Percentiles rank a stretch among this genome's conserved stretches.
Conservation (phyloP, 2,329 filamentous ascomycete genomes). For the Sporothrix euskadiensis region DNA sequence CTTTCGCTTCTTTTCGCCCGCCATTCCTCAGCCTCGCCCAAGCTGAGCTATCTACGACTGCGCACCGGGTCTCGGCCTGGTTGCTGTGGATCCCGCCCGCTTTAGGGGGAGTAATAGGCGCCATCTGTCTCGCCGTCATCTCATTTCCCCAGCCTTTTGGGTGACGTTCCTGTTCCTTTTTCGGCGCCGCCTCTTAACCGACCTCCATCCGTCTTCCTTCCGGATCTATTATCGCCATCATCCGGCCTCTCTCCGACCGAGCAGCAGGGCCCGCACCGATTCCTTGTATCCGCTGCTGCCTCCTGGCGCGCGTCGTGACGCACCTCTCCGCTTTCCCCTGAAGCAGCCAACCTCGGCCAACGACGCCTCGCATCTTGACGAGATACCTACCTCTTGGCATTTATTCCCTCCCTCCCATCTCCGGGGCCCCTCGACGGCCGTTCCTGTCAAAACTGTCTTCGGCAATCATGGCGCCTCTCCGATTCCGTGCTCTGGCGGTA, state of each 20-base stretch:
- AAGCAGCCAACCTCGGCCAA: conserved; percentile 9
- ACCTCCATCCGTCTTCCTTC: not conserved
- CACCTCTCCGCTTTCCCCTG: not conserved
- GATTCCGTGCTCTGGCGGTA: conserved; percentile 44
- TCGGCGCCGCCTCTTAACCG: not conserved
- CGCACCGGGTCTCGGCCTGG: not conserved
- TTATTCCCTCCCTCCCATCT: not conserved
- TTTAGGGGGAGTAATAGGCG: not conserved
- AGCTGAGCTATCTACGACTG: conserved; percentile 2
- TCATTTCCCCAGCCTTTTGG: conserved; percentile 17
- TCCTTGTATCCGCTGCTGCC: not conserved
- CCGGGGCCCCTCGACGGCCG: not conserved
- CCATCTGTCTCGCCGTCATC: conserved; percentile 14
- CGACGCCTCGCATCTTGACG: not conserved
- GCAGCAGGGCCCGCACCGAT: not conserved
- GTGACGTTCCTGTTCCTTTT: conserved; percentile 8
- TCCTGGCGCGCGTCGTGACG: conserved; percentile 21
- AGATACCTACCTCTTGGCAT: not conserved
- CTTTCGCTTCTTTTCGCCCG: not conserved
- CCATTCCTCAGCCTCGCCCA: no score
- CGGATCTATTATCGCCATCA: not conserved
- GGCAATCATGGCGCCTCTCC: conserved; percentile 33
- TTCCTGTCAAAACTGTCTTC: not conserved
- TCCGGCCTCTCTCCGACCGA: not conserved
- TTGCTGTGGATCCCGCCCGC: conserved; percentile 27